These are phyloP conservation scores for Sedum album DNA, from an alignment of 164 flowering plant genomes.

Conservation along the genomic window DNA sequence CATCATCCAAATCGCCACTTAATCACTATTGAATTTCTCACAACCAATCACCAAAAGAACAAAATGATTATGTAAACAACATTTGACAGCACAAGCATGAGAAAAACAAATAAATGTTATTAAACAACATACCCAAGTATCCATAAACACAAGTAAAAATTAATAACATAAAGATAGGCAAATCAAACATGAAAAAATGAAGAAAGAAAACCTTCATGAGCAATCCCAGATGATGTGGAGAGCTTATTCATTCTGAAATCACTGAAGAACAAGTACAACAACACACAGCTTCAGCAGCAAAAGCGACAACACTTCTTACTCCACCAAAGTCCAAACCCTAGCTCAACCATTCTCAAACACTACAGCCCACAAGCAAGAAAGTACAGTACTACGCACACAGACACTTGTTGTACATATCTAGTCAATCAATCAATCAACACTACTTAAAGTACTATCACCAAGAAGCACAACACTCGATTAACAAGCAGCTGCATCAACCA, in stretches of 20 bases:
- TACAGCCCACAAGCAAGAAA: background rate
- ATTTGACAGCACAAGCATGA: too few species aligned
- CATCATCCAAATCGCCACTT: slow-evolving; percentile 5
- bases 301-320: background rate
- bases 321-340: too few species aligned
- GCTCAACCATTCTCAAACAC: background rate
- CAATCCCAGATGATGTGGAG: slow-evolving; percentile 4
- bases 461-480: background rate
- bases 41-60: background rate
- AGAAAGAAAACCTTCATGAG: background rate
- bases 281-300: background rate
- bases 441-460: background rate
- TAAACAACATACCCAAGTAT: background rate
- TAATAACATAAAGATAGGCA: background rate
- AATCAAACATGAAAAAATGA: background rate
- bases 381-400: background rate
- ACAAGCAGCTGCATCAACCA: background rate
- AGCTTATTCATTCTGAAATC: background rate
- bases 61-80: background rate
- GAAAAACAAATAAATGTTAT: background rate
- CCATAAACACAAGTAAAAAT: background rate
- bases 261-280: background rate
- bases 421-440: too few species aligned
- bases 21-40: slow-evolving; percentile 6
- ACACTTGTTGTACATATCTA: too few species aligned